Conservation (phyloP, 2,329 filamentous ascomycete species). For the Phaeosphaeriaceae sp. region DNA sequence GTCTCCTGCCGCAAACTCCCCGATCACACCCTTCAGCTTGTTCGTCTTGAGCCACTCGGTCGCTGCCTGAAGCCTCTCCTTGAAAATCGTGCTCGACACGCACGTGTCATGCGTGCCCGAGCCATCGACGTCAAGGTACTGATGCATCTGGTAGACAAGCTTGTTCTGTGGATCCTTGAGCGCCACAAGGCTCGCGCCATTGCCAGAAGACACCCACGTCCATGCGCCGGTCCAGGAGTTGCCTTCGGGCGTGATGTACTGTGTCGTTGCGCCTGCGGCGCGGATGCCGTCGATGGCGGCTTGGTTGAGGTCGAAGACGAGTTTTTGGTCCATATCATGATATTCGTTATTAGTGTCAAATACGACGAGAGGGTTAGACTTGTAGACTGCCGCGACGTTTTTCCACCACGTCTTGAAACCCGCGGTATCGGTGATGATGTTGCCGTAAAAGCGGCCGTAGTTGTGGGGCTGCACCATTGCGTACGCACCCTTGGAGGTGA, state of each 20-base stretch:
- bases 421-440: slow-evolving; percentile 52
- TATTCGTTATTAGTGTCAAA: slow-evolving; percentile 59
- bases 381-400: slow-evolving; percentile 50
- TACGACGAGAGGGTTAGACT: slow-evolving; percentile 51
- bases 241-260: slow-evolving; percentile 68
- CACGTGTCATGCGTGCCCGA: slow-evolving; percentile 60
- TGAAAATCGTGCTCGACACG: slow-evolving; percentile 61
- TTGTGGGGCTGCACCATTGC: slow-evolving; percentile 60
- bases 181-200: slow-evolving; percentile 52
- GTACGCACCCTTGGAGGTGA: slow-evolving; percentile 56
- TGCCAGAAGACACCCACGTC: slow-evolving; percentile 60
- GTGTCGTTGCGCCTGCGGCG: slow-evolving; percentile 53
- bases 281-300: slow-evolving; percentile 57
- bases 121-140: slow-evolving; percentile 66
- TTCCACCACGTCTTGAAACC: slow-evolving; percentile 55
- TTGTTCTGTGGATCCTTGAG: slow-evolving; percentile 62
- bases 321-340: slow-evolving; percentile 53
- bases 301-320: slow-evolving; percentile 57
- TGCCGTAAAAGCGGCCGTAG: slow-evolving; percentile 57
- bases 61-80: slow-evolving; percentile 58
- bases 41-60: slow-evolving; percentile 63
- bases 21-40: slow-evolving; percentile 60
- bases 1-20: slow-evolving; percentile 62
- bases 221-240: slow-evolving; percentile 57
- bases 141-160: slow-evolving; percentile 68